Evolutionary conservation across 2,329 filamentous ascomycete species (phyloP).

Genomic region (Parastagonospora avenae): DNA sequence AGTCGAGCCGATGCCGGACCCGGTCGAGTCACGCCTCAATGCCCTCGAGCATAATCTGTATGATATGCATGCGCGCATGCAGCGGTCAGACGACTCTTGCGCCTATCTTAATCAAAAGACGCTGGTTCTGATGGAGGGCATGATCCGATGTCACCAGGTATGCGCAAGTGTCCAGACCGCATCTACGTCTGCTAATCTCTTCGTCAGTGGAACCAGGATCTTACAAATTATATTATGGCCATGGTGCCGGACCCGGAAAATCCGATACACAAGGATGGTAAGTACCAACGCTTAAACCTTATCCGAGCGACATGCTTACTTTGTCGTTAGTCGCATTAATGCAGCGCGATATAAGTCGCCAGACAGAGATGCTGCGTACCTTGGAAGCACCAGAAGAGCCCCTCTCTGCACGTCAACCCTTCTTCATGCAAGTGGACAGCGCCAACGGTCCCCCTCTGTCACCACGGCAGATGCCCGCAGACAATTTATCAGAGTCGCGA

Average conservation of each 20-base stretch:
- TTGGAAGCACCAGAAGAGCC: conserved; percentile 68
- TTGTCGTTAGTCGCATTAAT: conserved; percentile 51
- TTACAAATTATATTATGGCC: conserved; percentile 75
- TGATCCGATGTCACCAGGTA: conserved; percentile 73
- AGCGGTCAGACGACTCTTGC: conserved; percentile 82
- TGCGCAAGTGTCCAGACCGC: conserved; percentile 28
- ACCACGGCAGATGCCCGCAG: conserved; percentile 82
- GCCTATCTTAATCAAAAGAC: conserved; percentile 80
- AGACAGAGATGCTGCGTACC: conserved; percentile 62
- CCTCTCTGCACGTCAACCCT: conserved; percentile 60
- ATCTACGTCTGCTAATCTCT: conserved; percentile 31
- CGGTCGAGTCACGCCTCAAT: conserved; percentile 74
- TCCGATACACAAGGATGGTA: conserved; percentile 81
- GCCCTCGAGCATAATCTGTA: conserved; percentile 81
- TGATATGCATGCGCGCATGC: conserved; percentile 76
- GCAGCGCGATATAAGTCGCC: conserved; percentile 67
- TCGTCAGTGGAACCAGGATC: conserved; percentile 77
- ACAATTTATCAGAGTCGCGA: conserved; percentile 68
- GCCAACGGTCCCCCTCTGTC: conserved; percentile 74
- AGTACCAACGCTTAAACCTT: conserved; percentile 47
- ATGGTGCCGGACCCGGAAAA: conserved; percentile 78
- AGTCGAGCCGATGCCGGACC: conserved; percentile 80
- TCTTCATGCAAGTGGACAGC: conserved; percentile 49
- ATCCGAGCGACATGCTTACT: conserved; percentile 31
- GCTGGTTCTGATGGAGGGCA: conserved; percentile 79